Conservation (phyloP, 176 grass and related monocot species). For the Eleusine coracana region DNA sequence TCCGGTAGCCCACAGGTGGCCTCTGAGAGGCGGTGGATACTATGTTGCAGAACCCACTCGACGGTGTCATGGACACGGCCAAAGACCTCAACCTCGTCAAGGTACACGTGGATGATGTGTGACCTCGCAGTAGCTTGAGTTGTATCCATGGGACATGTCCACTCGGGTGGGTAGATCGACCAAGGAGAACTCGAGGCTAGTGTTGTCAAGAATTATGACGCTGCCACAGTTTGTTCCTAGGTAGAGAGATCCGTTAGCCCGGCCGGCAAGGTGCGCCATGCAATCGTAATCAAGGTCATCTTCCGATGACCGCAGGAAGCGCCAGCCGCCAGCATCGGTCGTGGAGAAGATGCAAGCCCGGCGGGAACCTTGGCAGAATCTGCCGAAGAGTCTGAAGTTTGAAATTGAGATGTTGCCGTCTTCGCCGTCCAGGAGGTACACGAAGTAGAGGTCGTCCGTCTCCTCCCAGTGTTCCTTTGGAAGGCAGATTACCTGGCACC, state of each 20-base stretch:
- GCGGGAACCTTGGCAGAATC: no score
- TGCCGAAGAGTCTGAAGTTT: no score
- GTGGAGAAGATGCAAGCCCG: no score
- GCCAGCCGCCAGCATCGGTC: background rate
- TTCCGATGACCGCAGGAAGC: background rate
- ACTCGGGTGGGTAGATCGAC: no score
- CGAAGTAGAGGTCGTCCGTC: no score
- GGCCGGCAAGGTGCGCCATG: background rate
- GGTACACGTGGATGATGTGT: background rate
- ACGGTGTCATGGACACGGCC: background rate
- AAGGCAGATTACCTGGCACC: no score
- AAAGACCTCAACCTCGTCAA: background rate
- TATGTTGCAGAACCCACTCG: background rate
- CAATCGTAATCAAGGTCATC: rapidly evolving
- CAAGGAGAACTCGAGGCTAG: constrained; percentile 8
- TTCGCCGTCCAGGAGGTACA: no score
- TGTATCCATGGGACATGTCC: no score
- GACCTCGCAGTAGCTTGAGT: no score
- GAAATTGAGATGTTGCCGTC: no score
- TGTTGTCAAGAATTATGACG: constrained; percentile 24
- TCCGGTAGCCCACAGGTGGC: no score
- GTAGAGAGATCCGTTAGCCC: background rate
- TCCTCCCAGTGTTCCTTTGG: no score
- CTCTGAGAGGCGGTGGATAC: background rate
- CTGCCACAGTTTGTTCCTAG: background rate